Evolutionary conservation across 2,329 filamentous ascomycete species (phyloP), one percentile per base, ranked within the genome.

Genomic region (Alternaria burnsii): DNA sequence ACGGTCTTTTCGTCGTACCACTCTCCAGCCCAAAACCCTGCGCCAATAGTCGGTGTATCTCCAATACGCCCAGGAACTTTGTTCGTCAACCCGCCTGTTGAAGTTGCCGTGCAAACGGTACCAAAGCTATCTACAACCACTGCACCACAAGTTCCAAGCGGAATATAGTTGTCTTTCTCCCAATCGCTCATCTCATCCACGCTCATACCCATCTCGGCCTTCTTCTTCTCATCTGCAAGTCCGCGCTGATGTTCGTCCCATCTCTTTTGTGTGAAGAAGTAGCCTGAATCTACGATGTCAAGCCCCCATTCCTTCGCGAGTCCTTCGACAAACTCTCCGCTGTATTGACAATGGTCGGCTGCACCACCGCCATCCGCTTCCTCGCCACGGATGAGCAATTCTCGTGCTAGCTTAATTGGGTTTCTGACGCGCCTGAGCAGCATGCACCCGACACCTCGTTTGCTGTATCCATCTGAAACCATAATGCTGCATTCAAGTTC

Each of bases 11-110:
- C 48, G 1, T n/a, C 51, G 8, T 79, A 78, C 92, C 92, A 97
- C 68, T 93, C 87, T 75, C 96, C 93, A 0, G 93, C 92, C 92
- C 93, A 97, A 77, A 93, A 97, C 0, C 93, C 93, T 1, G 93
- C 91, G 0, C 93, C 93, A 0, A 93, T 81, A 0, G 90, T 90
- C 0, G 93, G 93, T 11, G 93, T 97, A 74, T 97, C 93, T 0
- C 93, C 93, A 64, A 97, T 89, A 20, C 93, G 84, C 0, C 93
- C 93, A 0, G 91, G 91, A 55, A 94, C 80, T 81, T 97, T 97
- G 76, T 97, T 97, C 22, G 93, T 97, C 77, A 97, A 76, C 0
- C 93, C 93, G 5, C 93, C 93, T 0, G 87, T 89, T 36, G 84
- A 87, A 0, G 87, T 89, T 3, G 87, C 87, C 46, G 83, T 84